Percentiles rank a stretch among this genome's conserved stretches.
Evolutionary conservation across 192 early-diverging fungal species (phyloP).

Genomic region (Coemansia asiatica): DNA sequence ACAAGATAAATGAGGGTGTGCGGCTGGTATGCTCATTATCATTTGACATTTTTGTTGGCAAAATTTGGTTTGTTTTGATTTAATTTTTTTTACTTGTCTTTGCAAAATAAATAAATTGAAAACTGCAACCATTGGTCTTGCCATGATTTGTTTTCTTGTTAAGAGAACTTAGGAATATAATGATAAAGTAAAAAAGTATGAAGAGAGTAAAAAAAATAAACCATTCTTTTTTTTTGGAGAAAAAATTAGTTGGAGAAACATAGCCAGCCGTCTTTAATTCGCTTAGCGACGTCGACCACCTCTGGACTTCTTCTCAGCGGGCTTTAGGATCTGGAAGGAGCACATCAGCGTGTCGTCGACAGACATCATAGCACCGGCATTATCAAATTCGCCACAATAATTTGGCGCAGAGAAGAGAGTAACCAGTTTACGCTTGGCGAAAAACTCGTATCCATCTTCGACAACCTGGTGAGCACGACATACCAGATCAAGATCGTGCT

Average conservation of each 20-base stretch:
- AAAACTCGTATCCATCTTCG: constrained; percentile 99
- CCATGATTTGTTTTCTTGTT: not conserved
- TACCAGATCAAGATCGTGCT: constrained; percentile 96
- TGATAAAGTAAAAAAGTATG: not conserved
- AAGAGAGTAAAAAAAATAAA: not conserved
- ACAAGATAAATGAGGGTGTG: no score
- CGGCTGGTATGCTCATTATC: no score
- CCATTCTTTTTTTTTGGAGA: not conserved
- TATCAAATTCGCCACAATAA: constrained; percentile 92
- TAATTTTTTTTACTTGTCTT: no score
- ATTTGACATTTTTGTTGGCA: no score
- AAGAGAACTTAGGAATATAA: not conserved
- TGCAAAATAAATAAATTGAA: no score
- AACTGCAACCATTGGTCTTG: no score
- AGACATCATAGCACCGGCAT: constrained; percentile 87
- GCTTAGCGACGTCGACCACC: constrained; percentile 43
- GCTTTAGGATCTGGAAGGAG: constrained; percentile 93
- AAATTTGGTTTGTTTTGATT: no score
- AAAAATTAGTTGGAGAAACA: not conserved
- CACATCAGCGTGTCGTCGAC: constrained; percentile 85
- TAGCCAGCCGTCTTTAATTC: not conserved
- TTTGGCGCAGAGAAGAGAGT: constrained; percentile 97
- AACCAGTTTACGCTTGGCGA: constrained; percentile 93
- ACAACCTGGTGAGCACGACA: constrained; percentile 98
- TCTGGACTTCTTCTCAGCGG: constrained; percentile 71